These are phyloP conservation scores for Sugiyamaella valdiviana DNA, from an alignment of 805 yeast genomes.

Conservation along the genomic window DNA sequence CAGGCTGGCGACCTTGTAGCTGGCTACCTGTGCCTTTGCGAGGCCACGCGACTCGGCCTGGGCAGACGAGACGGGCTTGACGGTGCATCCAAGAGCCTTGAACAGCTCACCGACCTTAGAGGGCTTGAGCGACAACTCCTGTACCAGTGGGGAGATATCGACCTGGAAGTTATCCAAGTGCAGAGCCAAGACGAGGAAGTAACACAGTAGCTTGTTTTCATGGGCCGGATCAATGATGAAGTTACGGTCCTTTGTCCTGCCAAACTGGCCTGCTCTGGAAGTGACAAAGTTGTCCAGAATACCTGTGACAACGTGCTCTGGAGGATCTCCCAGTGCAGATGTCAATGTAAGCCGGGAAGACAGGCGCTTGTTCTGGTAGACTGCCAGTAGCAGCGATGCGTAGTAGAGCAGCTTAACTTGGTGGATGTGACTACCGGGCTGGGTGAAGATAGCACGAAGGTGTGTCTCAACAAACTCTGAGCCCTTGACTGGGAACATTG, in stretches of 20 bases:
- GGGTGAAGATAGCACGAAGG: conserved; percentile 26
- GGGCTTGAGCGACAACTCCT: conserved; percentile 77
- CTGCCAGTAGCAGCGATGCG: conserved; percentile 71
- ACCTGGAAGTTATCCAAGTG: conserved; percentile 71
- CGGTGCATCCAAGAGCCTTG: conserved; percentile 74
- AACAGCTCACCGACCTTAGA: conserved; percentile 61
- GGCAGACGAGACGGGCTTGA: conserved; percentile 54
- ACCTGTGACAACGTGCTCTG: conserved; percentile 67
- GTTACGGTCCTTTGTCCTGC: conserved; percentile 69
- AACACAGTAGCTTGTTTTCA: conserved; percentile 82
- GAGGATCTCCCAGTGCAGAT: conserved; percentile 54
- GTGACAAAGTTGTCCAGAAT: conserved; percentile 67
- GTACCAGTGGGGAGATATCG: conserved; percentile 74
- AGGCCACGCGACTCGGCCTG: conserved; percentile 34
- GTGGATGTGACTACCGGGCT: conserved; percentile 42
- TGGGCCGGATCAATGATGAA: conserved; percentile 79
- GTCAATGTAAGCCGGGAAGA: conserved; percentile 48
- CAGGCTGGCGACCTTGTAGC: conserved; percentile 74
- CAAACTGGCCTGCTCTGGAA: conserved; percentile 49
- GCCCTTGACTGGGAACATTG: conserved; percentile 54
- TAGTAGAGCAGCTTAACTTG: conserved; percentile 71
- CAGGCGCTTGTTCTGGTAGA: conserved; percentile 65
- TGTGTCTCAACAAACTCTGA: conserved; percentile 49
- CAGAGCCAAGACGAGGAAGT: conserved; percentile 62
- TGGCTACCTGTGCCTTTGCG: conserved; percentile 32